phyloP scores from a whole-genome alignment of 1,139 yeast genomes.

The Geotrichum macrosporum region DNA sequence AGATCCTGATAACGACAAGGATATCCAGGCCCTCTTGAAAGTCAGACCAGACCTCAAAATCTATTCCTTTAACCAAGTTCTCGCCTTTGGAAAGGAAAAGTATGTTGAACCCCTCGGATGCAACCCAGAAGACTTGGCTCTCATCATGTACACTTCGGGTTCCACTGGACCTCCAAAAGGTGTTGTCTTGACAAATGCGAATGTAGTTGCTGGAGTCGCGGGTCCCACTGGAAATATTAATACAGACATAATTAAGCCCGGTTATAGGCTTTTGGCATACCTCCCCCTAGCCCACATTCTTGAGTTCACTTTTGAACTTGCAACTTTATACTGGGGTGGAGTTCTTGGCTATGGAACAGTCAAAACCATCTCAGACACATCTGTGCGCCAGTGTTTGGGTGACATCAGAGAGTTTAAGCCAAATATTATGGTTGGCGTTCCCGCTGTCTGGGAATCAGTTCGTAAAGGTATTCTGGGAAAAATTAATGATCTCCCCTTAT shows the following conservation, averaged over 20 bases:
- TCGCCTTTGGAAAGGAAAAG: conserved; percentile 56
- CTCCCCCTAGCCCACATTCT: conserved; percentile 95
- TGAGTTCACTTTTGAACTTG: conserved; percentile 82
- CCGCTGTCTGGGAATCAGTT: conserved; percentile 97
- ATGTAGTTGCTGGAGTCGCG: conserved; percentile 76
- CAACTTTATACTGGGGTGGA: conserved; percentile 84
- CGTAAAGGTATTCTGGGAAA: conserved; percentile 87
- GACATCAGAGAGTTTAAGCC: conserved; percentile 88
- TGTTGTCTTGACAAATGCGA: conserved; percentile 75
- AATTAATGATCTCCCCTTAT: conserved; percentile 59
- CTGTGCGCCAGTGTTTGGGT: conserved; percentile 79
- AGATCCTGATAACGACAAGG: conserved; percentile 57
- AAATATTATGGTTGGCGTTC: conserved; percentile 95
- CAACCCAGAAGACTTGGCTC: conserved; percentile 68
- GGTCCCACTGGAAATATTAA: conserved; percentile 71
- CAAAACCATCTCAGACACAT: conserved; percentile 79
- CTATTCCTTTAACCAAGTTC: conserved; percentile 59
- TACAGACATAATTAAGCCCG: conserved; percentile 47
- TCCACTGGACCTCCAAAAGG: conserved; percentile 98
- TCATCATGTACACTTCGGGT: conserved; percentile 98
- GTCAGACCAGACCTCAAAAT: conserved; percentile 75
- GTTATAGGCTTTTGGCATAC: conserved; percentile 76
- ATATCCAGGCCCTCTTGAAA: conserved; percentile 45
- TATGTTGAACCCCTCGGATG: conserved; percentile 48
- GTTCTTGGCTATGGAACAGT: conserved; percentile 87